Percentiles rank a stretch among this genome's conserved stretches.
phyloP scores from a whole-genome alignment of 2,329 filamentous ascomycete genomes.

The Pyricularia grisea region DNA sequence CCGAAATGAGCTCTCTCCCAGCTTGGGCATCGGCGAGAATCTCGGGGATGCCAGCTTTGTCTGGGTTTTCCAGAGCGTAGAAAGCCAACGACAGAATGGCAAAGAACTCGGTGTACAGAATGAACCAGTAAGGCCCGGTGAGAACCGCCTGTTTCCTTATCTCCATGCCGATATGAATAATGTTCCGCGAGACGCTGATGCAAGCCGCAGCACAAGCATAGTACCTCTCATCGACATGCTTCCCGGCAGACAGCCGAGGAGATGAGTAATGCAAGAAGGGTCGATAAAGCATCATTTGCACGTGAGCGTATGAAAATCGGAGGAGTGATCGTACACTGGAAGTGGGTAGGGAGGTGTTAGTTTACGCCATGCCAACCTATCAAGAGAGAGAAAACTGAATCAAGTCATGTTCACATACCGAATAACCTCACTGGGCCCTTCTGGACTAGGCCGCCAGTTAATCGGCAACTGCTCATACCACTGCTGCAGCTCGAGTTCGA shows the following conservation, averaged over 20 bases:
- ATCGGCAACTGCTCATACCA: conserved; percentile 63
- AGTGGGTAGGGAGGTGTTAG: neutral
- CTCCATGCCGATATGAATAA: conserved; percentile 70
- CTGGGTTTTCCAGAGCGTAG: conserved; percentile 71
- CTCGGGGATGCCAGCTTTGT: conserved; percentile 64
- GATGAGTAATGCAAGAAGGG: conserved; percentile 81
- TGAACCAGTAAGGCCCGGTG: conserved; percentile 82
- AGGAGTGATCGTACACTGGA: conserved; percentile 61
- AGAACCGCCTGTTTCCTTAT: conserved; percentile 57
- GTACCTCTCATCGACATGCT: conserved; percentile 61
- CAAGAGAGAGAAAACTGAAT: neutral
- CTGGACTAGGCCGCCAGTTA: conserved; percentile 69
- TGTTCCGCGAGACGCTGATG: conserved; percentile 57
- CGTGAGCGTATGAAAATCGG: conserved; percentile 71
- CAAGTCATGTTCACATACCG: conserved; percentile 44
- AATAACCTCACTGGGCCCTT: conserved; percentile 64
- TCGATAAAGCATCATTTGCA: conserved; percentile 73
- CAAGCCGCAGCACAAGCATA: conserved; percentile 62
- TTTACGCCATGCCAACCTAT: neutral
- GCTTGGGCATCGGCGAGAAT: conserved; percentile 78
- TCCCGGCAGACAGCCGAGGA: conserved; percentile 44
- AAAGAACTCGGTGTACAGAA: conserved; percentile 76
- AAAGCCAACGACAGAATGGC: conserved; percentile 71
- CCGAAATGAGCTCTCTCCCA: conserved; percentile 73
- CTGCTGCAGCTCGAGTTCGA: conserved; percentile 51